Conservation (phyloP, 331 rosid genomes). For the Acacia pycnantha region DNA sequence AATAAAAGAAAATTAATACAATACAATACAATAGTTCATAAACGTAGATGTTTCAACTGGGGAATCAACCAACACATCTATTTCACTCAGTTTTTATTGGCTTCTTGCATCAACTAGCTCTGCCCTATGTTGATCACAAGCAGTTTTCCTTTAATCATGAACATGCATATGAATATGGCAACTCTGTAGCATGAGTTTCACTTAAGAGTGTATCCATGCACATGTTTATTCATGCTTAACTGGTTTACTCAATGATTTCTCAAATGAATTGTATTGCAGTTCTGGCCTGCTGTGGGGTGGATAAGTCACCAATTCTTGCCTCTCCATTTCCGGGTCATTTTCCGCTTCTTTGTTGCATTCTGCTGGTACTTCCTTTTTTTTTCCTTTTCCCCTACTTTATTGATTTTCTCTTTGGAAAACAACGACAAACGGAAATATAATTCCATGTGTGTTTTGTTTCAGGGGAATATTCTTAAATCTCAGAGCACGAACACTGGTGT, state of each 20-base stretch:
- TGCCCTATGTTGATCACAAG: background rate
- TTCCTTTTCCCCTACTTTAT: background rate
- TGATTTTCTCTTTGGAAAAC: conserved; percentile 11
- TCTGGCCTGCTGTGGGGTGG: conserved; percentile 90
- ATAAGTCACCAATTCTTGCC: conserved; percentile 87
- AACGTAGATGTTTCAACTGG: background rate
- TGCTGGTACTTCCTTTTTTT: conserved; percentile 54
- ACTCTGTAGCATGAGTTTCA: background rate
- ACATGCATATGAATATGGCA: background rate
- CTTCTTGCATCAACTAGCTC: background rate
- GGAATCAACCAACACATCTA: background rate
- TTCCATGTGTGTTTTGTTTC: conserved; percentile 24
- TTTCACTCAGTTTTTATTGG: background rate
- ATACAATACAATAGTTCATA: background rate
- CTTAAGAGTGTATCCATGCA: background rate
- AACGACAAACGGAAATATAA: conserved; percentile 13
- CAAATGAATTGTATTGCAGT: conserved; percentile 52
- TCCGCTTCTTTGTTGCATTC: conserved; percentile 77
- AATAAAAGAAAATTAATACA: background rate
- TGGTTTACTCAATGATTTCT: background rate
- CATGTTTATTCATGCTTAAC: background rate
- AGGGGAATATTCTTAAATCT: conserved; percentile 93
- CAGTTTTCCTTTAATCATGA: background rate
- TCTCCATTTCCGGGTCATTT: conserved; percentile 79
- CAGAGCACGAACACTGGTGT: conserved; percentile 59